A percentile compares a stretch with the other conserved stretches of the same genome.
These are phyloP conservation scores for Sarcodon aspratus DNA, from an alignment of 768 basidiomycete species.

Conservation along the genomic window DNA sequence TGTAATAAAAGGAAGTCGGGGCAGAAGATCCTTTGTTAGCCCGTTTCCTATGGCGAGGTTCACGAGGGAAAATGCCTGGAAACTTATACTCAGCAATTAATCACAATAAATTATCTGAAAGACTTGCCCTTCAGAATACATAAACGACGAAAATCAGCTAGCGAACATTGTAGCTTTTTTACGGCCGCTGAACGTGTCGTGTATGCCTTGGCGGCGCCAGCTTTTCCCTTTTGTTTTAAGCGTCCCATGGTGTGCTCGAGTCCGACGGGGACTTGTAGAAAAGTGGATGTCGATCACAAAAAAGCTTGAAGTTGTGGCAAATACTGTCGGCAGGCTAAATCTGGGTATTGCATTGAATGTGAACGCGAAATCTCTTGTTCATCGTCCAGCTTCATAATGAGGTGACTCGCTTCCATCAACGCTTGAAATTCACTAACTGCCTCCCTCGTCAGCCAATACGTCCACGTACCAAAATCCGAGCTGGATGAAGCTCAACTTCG, in stretches of 20 bases:
- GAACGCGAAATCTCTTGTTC: not conserved
- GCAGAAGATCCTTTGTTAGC: conserved; percentile 98
- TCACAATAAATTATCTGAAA: not conserved
- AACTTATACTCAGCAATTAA: conserved; percentile 3
- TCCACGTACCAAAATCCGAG: conserved; percentile 93
- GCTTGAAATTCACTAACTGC: conserved; percentile 1
- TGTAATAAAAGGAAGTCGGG: conserved; percentile 95
- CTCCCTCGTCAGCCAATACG: conserved; percentile 70
- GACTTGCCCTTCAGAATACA: conserved; percentile 91
- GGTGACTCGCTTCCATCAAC: not conserved
- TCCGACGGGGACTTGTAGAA: conserved; percentile 4
- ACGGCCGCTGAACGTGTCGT: conserved; percentile 84
- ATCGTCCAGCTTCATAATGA: not conserved
- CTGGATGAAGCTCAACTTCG: conserved; percentile 94
- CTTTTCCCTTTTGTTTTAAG: conserved; percentile 74
- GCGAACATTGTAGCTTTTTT: conserved; percentile 92
- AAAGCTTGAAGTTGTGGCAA: conserved; percentile 9
- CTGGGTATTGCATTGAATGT: conserved; percentile 10
- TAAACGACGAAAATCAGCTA: conserved; percentile 91
- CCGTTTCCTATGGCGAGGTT: conserved; percentile 81
- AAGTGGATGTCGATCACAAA: conserved; percentile 7
- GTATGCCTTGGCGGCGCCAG: conserved; percentile 87
- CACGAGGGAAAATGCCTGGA: conserved; percentile 92
- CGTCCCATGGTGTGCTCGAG: conserved; percentile 47
- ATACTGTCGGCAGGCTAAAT: conserved; percentile 15